Percentiles rank a stretch among this genome's conserved stretches.
Conservation (phyloP, 2,329 filamentous ascomycete genomes). For the Neonectria faginata region DNA sequence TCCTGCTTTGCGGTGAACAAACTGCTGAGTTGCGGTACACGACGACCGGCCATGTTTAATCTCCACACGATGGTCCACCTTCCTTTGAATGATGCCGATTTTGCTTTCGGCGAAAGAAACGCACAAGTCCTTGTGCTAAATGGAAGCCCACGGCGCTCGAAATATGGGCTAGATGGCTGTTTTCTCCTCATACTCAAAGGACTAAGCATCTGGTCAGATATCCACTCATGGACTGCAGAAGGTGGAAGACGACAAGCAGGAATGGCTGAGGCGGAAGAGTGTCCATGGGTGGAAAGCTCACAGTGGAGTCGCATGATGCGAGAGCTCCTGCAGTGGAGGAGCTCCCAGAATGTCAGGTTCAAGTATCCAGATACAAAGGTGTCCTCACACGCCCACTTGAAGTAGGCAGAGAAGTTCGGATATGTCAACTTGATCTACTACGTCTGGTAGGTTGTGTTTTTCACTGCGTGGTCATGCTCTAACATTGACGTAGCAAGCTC, state of each 20-base stretch:
- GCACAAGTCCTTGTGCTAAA: background rate
- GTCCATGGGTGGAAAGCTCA: constrained; percentile 36
- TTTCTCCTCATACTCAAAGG: constrained; percentile 37
- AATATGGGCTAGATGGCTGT: constrained; percentile 24
- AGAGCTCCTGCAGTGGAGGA: constrained; percentile 36
- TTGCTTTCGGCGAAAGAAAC: constrained; percentile 31
- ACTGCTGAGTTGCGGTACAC: constrained; percentile 38
- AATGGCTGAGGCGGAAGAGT: constrained; percentile 39
- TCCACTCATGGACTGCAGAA: constrained; percentile 42
- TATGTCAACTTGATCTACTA: constrained; percentile 45
- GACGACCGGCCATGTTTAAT: constrained; percentile 40
- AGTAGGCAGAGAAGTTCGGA: constrained; percentile 43
- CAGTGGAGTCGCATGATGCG: constrained; percentile 40
- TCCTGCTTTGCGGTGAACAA: constrained; percentile 43
- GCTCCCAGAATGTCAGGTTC: constrained; percentile 30
- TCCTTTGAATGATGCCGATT: constrained; percentile 35
- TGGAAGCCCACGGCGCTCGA: background rate
- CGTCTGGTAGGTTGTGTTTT: constrained; percentile 31
- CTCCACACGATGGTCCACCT: constrained; percentile 34
- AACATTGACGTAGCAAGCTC: constrained; percentile 10
- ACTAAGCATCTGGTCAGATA: constrained; percentile 39
- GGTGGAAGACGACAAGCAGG: constrained; percentile 36
- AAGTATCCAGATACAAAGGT: constrained; percentile 40
- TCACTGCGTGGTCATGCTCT: background rate
- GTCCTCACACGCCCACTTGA: constrained; percentile 39